A percentile compares a stretch with the other conserved stretches of the same genome.
phyloP scores from a whole-genome alignment of 2,329 filamentous ascomycete genomes.

The Trichophyton equinum region DNA sequence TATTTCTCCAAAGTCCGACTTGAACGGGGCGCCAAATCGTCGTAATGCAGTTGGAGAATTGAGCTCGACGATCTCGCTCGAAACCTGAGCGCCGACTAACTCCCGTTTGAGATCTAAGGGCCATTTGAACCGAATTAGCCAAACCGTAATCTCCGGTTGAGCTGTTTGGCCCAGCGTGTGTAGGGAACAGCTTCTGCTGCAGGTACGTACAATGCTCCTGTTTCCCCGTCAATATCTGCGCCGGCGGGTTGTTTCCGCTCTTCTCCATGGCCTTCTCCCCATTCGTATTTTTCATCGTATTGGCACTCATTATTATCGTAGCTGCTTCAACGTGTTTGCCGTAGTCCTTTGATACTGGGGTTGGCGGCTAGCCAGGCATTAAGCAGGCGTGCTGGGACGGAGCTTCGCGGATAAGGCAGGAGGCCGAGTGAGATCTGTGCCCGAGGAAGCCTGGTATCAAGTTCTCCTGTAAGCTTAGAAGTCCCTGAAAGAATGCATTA shows the following conservation, averaged over 20 bases:
- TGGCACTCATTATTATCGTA: conserved; percentile 4
- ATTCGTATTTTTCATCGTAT: background rate
- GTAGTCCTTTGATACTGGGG: background rate
- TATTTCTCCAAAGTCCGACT: conserved; percentile 82
- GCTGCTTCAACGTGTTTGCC: background rate
- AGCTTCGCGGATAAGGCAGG: background rate
- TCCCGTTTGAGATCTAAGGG: conserved; percentile 80
- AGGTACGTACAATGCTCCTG: conserved; percentile 78
- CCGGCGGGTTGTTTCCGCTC: conserved; percentile 15
- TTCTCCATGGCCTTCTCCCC: background rate
- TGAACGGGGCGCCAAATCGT: conserved; percentile 90
- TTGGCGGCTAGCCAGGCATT: background rate
- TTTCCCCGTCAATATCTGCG: conserved; percentile 70
- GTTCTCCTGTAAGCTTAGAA: background rate
- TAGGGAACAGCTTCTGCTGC: background rate
- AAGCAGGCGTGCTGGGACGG: background rate
- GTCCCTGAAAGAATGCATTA: background rate
- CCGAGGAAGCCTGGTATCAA: background rate
- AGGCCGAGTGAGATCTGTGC: background rate
- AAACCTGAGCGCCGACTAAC: conserved; percentile 78
- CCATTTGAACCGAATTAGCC: background rate
- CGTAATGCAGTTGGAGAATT: conserved; percentile 90
- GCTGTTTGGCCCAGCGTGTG: background rate
- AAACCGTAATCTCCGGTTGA: background rate
- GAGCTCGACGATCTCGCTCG: conserved; percentile 80